These are phyloP conservation scores for Microbotryomycetes sp. DNA, from an alignment of 1,284 basidiomycete genomes.

Conservation along the genomic window DNA sequence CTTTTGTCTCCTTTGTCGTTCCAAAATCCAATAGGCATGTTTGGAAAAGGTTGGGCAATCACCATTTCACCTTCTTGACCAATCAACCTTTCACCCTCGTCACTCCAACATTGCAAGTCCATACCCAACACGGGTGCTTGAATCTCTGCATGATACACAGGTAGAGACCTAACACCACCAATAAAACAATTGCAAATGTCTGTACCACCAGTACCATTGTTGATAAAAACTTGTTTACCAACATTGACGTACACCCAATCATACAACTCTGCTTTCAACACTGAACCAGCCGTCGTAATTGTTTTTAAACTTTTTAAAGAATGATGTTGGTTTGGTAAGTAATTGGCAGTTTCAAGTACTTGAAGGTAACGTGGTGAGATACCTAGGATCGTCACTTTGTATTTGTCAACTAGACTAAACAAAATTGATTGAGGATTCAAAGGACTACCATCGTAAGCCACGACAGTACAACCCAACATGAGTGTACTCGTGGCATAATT, in stretches of 20 bases:
- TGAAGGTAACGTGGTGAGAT: slow-evolving; percentile 43
- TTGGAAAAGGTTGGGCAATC: slow-evolving; percentile 73
- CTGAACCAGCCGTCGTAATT: slow-evolving; percentile 78
- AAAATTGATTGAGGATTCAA: slow-evolving; percentile 56
- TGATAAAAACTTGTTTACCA: slow-evolving; percentile 60
- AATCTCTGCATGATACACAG: slow-evolving; percentile 77
- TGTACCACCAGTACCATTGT: slow-evolving; percentile 64
- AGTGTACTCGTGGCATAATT: slow-evolving; percentile 52
- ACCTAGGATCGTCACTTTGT: slow-evolving; percentile 69
- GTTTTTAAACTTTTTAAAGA: slow-evolving; percentile 56
- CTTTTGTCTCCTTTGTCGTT: slow-evolving; percentile 50
- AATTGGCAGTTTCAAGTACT: slow-evolving; percentile 18
- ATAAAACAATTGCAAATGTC: slow-evolving; percentile 30
- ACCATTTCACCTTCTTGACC: slow-evolving; percentile 52
- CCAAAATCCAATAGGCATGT: slow-evolving; percentile 61
- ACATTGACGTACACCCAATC: slow-evolving; percentile 72
- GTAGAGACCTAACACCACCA: slow-evolving; percentile 48
- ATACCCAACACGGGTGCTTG: slow-evolving; percentile 76
- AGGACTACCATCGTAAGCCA: slow-evolving; percentile 79
- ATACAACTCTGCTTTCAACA: slow-evolving; percentile 65
- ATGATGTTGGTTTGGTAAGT: slow-evolving; percentile 58
- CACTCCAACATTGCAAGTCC: slow-evolving; percentile 51
- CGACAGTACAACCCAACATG: slow-evolving; percentile 48
- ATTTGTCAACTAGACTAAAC: slow-evolving; percentile 65
- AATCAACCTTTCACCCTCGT: slow-evolving; percentile 41